Evolutionary conservation across 805 yeast genomes (phyloP).

Genomic region (Sugiyamaella smithiae): DNA sequence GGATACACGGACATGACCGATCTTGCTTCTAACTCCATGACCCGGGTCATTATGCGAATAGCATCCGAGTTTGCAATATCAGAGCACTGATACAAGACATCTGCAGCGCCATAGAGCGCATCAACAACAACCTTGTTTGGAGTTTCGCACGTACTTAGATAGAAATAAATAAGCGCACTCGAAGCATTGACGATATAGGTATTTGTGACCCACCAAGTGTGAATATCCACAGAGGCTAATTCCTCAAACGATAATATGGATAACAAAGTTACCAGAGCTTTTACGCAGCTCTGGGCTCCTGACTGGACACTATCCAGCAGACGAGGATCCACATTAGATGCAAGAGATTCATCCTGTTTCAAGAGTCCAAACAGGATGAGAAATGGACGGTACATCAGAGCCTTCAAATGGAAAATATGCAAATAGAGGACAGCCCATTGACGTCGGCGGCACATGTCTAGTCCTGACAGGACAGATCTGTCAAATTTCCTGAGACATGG

Average conservation of each 20-base stretch:
- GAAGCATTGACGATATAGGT: slow-evolving; percentile 4
- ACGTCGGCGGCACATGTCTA: neutral
- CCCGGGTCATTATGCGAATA: neutral
- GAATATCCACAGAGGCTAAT: slow-evolving; percentile 1
- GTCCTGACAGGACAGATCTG: neutral
- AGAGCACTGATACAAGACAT: neutral
- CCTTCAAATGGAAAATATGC: neutral
- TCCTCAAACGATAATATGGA: slow-evolving; percentile 1
- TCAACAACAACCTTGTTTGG: neutral
- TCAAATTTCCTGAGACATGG: slow-evolving; percentile 8
- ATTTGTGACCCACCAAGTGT: slow-evolving; percentile 8
- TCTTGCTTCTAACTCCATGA: neutral
- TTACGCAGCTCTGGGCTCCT: slow-evolving; percentile 8
- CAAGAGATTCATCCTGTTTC: neutral
- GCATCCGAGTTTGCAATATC: neutral
- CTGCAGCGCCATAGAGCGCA: neutral
- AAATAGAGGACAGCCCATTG: slow-evolving; percentile 10
- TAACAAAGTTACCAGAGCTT: neutral
- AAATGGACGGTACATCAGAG: slow-evolving; percentile 10
- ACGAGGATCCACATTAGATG: neutral
- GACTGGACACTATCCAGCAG: neutral
- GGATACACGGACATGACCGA: neutral
- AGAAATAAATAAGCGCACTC: slow-evolving; percentile 6
- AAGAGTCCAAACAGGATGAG: slow-evolving; percentile 5
- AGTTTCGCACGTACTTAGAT: neutral